These are phyloP conservation scores for Xylaria curta DNA, from an alignment of 495 filamentous ascomycete species.

Conservation along the genomic window DNA sequence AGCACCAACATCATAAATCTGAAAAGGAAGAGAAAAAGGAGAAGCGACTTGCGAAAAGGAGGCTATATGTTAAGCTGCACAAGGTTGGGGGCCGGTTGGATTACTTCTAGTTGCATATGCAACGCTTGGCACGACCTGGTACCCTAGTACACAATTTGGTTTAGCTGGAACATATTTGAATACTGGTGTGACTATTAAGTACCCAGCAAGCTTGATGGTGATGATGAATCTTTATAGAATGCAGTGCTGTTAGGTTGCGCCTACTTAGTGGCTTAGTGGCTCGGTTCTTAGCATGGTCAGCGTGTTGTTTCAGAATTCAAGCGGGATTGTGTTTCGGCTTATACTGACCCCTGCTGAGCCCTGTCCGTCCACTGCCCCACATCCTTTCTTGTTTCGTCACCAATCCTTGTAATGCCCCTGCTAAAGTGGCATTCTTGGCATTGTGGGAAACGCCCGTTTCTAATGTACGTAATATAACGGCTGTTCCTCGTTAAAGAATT, in stretches of 20 bases:
- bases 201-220: neutral
- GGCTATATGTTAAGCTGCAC: neutral
- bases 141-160: too few relatives aligned
- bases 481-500: neutral
- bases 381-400: conserved; percentile 12
- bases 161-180: too few relatives aligned
- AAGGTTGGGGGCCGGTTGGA: too few relatives aligned
- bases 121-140: too few relatives aligned
- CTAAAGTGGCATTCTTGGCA: conserved; percentile 20
- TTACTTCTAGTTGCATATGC: too few relatives aligned
- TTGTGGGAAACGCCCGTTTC: conserved; percentile 5
- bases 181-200: neutral
- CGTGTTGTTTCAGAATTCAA: conserved; percentile 40
- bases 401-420: neutral
- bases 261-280: too few relatives aligned
- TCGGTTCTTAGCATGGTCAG: conserved; percentile 23
- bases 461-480: neutral
- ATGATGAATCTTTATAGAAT: neutral
- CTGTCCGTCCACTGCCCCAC: neutral
- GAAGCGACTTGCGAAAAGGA: neutral
- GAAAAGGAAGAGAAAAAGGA: neutral
- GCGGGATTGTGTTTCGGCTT: conserved; percentile 13
- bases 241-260: too few relatives aligned
- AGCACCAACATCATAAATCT: neutral
- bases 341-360: conserved; percentile 14